Evolutionary conservation across 257 asterid genomes (phyloP), one percentile per base, ranked within the genome.

Genomic region (Solanum lycopersicoides): DNA sequence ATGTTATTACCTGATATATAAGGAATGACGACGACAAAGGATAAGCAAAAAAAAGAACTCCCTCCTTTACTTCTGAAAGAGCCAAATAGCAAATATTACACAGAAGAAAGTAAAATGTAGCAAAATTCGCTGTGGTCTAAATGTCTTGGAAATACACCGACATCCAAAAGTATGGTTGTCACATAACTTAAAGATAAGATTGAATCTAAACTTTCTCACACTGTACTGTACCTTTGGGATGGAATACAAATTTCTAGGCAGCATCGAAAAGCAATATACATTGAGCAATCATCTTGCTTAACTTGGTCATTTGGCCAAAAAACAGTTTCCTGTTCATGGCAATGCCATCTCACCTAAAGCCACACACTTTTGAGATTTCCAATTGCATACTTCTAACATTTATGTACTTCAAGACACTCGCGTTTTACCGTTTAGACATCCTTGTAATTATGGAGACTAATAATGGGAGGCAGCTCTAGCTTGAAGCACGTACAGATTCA

Each of bases 211-310:
- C 47, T 35, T 72, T 72, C 80, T 73, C 80, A 73, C 77, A 66
- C 80, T 80, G 66, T 84, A 84, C 75, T 84, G 42, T 84, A 84
- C 80, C 80, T 66, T 84, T 63, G 41, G 41, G 76, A 15, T 30
- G 18, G 80, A 84, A 30, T 30, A 84, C 87, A 84, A n/a, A 63
- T 63, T 37, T 47, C 82, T 42, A 84, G 66, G 41, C 34, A 74
- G 85, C 50, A 84, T 34, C 45, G 4, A 74, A 66, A 84, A 84
- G 65, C 75, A 84, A 84, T 84, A 65, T 84, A 84, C 86, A 83
- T 76, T 60, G 42, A 30, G 77, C 80, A 45, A 63, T 60, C 86
- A 45, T 63, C 42, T 37, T 74, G 42, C 34, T 28, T 14, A 28
- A n/a, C 56, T 28, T 80, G 44, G 30, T 53, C 86, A 68, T 53